These are phyloP conservation scores for Torulaspora indica DNA, from an alignment of 805 yeast species.

Conservation along the genomic window DNA sequence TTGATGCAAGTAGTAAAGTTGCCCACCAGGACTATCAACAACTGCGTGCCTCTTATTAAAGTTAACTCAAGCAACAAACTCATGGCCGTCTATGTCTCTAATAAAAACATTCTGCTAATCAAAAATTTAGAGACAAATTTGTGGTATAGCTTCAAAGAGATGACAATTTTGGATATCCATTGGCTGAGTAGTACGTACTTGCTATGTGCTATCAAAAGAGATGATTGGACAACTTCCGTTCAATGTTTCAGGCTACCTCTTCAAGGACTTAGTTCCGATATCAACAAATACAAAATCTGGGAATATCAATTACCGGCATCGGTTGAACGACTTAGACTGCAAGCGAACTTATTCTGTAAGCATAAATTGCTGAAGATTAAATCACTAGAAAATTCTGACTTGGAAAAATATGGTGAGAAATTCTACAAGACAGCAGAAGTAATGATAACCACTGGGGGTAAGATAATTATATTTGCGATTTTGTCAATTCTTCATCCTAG, in stretches of 20 bases:
- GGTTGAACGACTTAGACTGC: constrained; percentile 11
- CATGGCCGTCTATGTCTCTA: constrained; percentile 29
- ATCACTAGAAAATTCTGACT: constrained; percentile 13
- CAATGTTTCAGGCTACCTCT: constrained; percentile 29
- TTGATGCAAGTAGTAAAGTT: constrained; percentile 25
- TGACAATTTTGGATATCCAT: constrained; percentile 27
- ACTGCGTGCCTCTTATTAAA: constrained; percentile 23
- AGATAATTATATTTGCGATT: constrained; percentile 27
- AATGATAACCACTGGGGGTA: constrained; percentile 18
- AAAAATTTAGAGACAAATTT: constrained; percentile 27
- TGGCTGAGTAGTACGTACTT: constrained; percentile 35
- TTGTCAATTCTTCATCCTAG: constrained; percentile 24
- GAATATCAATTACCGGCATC: constrained; percentile 23
- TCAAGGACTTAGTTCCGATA: constrained; percentile 17
- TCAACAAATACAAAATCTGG: constrained; percentile 26
- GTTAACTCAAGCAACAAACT: constrained; percentile 26
- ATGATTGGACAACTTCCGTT: constrained; percentile 19
- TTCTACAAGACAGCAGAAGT: constrained; percentile 33
- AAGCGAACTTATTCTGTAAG: constrained; percentile 26
- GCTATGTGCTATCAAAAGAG: constrained; percentile 24
- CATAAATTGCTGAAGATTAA: constrained; percentile 24
- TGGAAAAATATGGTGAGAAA: constrained; percentile 15
- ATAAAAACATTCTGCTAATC: constrained; percentile 32
- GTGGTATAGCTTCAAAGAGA: constrained; percentile 30
- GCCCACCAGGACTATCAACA: constrained; percentile 34